Percentiles rank a stretch among this genome's conserved stretches.
These are phyloP conservation scores for Colletotrichum salicis DNA, from an alignment of 2,329 filamentous ascomycete species.

Conservation along the genomic window DNA sequence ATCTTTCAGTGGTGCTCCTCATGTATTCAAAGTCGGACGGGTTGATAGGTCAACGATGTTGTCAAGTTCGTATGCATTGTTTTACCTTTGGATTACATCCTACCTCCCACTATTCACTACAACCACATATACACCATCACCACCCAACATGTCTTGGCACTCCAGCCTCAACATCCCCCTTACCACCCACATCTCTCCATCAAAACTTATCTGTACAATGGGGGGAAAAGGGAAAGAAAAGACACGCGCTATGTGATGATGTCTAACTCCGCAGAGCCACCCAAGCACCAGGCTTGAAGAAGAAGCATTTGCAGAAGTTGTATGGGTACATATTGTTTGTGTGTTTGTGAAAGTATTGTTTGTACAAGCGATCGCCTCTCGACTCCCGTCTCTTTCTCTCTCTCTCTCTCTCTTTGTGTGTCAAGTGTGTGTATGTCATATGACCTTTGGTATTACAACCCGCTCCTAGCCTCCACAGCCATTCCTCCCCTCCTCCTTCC, in stretches of 20 bases:
- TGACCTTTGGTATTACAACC: slow-evolving; percentile 26
- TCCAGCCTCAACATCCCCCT: neutral
- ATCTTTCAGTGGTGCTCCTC: too few relatives aligned
- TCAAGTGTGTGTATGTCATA: slow-evolving; percentile 11
- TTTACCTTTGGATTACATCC: slow-evolving; percentile 11
- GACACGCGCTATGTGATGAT: neutral
- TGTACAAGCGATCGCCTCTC: slow-evolving; percentile 10
- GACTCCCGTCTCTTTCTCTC: neutral
- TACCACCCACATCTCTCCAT: neutral
- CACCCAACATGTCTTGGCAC: neutral
- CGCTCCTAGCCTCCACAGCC: neutral
- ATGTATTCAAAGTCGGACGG: too few relatives aligned
- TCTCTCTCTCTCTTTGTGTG: neutral
- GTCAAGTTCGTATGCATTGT: slow-evolving; percentile 1
- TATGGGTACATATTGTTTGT: slow-evolving; percentile 10
- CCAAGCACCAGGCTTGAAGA: slow-evolving; percentile 37
- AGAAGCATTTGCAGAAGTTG: slow-evolving; percentile 22
- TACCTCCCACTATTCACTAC: neutral
- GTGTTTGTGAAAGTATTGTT: neutral
- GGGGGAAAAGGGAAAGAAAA: neutral
- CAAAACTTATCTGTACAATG: slow-evolving; percentile 15
- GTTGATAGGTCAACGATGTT: neutral
- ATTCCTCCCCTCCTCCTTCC: neutral
- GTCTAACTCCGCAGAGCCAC: slow-evolving; percentile 8
- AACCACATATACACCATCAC: neutral